A percentile compares a stretch with the other conserved stretches of the same genome.
phyloP scores from a whole-genome alignment of 2,329 filamentous ascomycete species.

The Rachicladosporium sp. region DNA sequence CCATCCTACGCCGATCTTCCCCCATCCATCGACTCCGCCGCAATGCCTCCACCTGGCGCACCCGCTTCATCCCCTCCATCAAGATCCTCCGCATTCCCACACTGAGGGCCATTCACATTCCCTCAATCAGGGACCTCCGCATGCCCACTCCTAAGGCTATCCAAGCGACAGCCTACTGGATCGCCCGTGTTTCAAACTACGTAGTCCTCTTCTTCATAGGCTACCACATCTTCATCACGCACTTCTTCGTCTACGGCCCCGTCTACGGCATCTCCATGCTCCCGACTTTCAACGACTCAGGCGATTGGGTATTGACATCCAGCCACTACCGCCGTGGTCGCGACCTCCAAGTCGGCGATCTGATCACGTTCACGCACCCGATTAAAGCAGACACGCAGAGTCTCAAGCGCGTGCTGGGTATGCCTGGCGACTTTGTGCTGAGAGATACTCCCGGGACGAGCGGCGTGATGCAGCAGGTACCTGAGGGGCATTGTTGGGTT shows the following conservation, averaged over 20 bases:
- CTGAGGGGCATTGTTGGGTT: slow-evolving; percentile 83
- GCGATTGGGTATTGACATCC: slow-evolving; percentile 58
- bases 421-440: slow-evolving; percentile 57
- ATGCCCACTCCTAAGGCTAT: too few relatives aligned
- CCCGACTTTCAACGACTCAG: slow-evolving; percentile 59
- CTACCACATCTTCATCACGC: slow-evolving; percentile 29
- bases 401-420: slow-evolving; percentile 60
- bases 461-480: slow-evolving; percentile 55
- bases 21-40: too few relatives aligned
- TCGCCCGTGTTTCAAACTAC: background rate
- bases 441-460: slow-evolving; percentile 44
- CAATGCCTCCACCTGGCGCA: too few relatives aligned
- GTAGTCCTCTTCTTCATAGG: slow-evolving; percentile 6
- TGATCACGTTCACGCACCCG: slow-evolving; percentile 70
- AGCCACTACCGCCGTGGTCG: slow-evolving; percentile 58
- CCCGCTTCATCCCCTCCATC: too few relatives aligned
- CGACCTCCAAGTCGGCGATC: slow-evolving; percentile 61
- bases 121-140: too few relatives aligned
- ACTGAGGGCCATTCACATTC: too few relatives aligned
- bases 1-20: too few relatives aligned
- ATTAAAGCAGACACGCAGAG: slow-evolving; percentile 39
- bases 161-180: background rate
- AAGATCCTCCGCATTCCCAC: too few relatives aligned
- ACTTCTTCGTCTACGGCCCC: slow-evolving; percentile 48
- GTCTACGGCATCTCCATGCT: slow-evolving; percentile 76